These are phyloP conservation scores for Phytopythium chamaehyphon DNA, from an alignment of 352 stramenopile species.

Conservation along the genomic window DNA sequence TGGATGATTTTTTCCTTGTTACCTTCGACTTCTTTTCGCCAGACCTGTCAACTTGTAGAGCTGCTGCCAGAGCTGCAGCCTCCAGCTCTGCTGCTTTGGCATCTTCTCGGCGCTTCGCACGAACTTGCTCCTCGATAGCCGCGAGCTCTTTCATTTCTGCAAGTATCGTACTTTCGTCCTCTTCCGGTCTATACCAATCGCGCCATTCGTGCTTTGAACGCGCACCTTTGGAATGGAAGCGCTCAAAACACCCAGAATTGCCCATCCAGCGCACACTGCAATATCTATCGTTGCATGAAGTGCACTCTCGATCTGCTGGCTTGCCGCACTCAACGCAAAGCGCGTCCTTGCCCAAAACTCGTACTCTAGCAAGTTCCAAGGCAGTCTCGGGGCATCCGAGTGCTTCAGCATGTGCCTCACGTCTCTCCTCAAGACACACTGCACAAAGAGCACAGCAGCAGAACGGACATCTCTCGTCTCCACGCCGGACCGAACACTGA, in stretches of 20 bases:
- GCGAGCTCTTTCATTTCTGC: conserved; percentile 38
- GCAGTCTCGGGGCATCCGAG: conserved; percentile 53
- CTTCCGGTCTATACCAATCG: not conserved
- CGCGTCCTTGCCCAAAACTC: conserved; percentile 46
- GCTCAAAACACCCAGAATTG: conserved; percentile 79
- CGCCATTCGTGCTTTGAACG: conserved; percentile 52
- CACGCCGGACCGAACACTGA: conserved; percentile 47
- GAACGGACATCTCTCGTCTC: conserved; percentile 49
- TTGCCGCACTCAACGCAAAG: conserved; percentile 78
- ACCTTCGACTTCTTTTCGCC: conserved; percentile 7
- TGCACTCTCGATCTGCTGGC: conserved; percentile 59
- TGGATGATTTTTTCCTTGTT: conserved; percentile 26
- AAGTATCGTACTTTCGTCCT: conserved; percentile 17
- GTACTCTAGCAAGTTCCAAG: conserved; percentile 38
- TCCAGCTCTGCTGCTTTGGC: conserved; percentile 50
- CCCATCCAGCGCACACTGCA: conserved; percentile 85
- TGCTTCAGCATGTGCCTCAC: conserved; percentile 3
- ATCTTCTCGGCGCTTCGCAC: conserved; percentile 46
- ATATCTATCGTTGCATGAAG: conserved; percentile 66
- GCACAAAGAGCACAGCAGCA: conserved; percentile 46
- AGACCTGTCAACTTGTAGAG: conserved; percentile 27
- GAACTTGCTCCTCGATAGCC: conserved; percentile 52
- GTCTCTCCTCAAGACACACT: conserved; percentile 38
- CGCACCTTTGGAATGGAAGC: conserved; percentile 71
- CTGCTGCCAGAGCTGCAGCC: conserved; percentile 38